These are phyloP conservation scores for Elongisporangium undulatum DNA, from an alignment of 352 stramenopile species.

Conservation along the genomic window DNA sequence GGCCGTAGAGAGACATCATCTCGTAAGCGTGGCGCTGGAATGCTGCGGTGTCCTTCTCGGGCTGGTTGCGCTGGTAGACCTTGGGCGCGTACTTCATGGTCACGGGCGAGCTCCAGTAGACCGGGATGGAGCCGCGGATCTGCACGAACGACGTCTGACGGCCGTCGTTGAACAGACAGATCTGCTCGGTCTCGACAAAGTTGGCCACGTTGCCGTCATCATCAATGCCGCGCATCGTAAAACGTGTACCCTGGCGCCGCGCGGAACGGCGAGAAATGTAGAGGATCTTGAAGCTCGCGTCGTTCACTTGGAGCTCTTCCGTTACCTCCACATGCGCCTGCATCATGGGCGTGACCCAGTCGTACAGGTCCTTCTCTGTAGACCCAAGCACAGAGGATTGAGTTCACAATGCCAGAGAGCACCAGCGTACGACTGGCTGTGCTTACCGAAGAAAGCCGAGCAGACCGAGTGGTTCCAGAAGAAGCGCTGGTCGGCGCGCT, in stretches of 20 bases:
- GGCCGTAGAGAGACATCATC: conserved; percentile 64
- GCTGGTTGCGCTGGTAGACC: conserved; percentile 55
- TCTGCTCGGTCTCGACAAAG: conserved; percentile 95
- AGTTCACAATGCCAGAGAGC: conserved; percentile 1
- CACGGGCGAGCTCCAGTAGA: conserved; percentile 89
- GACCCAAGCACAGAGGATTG: conserved; percentile 1
- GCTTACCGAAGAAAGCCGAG: conserved; percentile 52
- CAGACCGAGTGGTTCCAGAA: conserved; percentile 91
- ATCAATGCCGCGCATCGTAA: conserved; percentile 93
- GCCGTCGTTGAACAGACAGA: conserved; percentile 69
- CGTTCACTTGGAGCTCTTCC: conserved; percentile 36
- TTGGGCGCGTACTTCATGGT: conserved; percentile 93
- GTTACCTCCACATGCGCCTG: conserved; percentile 58
- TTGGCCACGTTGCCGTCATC: conserved; percentile 90
- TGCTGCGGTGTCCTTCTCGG: conserved; percentile 40
- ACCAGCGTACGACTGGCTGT: background rate
- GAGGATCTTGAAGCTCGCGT: conserved; percentile 57
- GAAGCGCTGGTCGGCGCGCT: conserved; percentile 88
- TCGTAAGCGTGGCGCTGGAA: conserved; percentile 61
- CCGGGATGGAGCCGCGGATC: conserved; percentile 94
- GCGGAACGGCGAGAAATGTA: conserved; percentile 73
- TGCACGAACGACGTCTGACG: conserved; percentile 61
- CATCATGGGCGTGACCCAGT: conserved; percentile 80
- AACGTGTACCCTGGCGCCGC: conserved; percentile 87
- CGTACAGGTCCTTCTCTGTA: conserved; percentile 69